Conservation (phyloP, 225 moss, liverwort and hornwort genomes). For the Ulota crispa region DNA sequence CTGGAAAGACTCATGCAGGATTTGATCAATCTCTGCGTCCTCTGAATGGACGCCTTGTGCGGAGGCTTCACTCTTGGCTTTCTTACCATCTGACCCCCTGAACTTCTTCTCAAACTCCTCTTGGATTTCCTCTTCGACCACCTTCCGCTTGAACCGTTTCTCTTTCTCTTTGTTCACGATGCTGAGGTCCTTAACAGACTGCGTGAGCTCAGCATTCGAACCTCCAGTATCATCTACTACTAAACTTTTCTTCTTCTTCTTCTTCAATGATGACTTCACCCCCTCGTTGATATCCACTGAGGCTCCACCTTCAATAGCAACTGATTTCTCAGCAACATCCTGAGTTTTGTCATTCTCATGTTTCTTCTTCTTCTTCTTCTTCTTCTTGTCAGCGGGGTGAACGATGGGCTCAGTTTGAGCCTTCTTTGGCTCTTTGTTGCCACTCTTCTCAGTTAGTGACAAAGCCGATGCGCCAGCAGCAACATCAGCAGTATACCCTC, state of each 20-base stretch:
- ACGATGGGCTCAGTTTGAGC: background rate
- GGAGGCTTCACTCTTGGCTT: slow-evolving; percentile 32
- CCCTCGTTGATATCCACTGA: slow-evolving; percentile 20
- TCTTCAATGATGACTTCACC: slow-evolving; percentile 38
- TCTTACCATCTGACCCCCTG: slow-evolving; percentile 45
- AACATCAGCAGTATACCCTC: slow-evolving; percentile 36
- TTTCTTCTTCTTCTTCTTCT: slow-evolving; percentile 50
- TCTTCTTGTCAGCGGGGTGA: slow-evolving; percentile 32
- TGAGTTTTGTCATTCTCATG: slow-evolving; percentile 12
- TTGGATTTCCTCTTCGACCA: slow-evolving; percentile 51
- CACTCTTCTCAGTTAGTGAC: slow-evolving; percentile 14
- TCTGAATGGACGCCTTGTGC: slow-evolving; percentile 28
- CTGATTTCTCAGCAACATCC: slow-evolving; percentile 4
- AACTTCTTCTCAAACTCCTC: slow-evolving; percentile 68
- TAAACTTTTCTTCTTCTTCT: slow-evolving; percentile 38
- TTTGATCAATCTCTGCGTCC: slow-evolving; percentile 48
- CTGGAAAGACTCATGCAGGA: slow-evolving; percentile 36
- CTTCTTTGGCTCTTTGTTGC: slow-evolving; percentile 24
- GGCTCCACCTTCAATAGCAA: slow-evolving; percentile 8
- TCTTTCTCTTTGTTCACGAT: slow-evolving; percentile 27
- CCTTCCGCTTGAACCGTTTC: slow-evolving; percentile 68
- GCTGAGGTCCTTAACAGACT: slow-evolving; percentile 9
- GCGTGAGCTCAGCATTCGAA: slow-evolving; percentile 15
- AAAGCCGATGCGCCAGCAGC: slow-evolving; percentile 15
- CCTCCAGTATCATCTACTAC: background rate